Evolutionary conservation across 371 early-diverging fungal genomes (phyloP), one percentile per base, ranked within the genome.

Genomic region (Ecytonucleospora hepatopenaei): DNA sequence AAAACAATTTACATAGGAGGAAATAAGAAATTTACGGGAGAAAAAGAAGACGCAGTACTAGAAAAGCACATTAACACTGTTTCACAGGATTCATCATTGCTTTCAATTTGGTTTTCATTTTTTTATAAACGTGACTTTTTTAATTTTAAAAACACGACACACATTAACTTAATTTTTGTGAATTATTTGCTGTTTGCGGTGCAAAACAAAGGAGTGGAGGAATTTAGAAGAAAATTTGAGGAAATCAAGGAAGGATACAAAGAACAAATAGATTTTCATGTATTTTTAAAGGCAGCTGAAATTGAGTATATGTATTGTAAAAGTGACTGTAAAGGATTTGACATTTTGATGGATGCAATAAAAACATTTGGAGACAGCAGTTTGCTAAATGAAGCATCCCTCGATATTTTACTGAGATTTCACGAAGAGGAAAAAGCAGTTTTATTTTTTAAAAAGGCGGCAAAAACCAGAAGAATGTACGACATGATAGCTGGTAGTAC

Each of bases 391-490:
- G 46, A 72, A 31, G 47, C 56, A 46, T 62, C 64, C 35, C 48
- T 72, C 31, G 21, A 61, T 5, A 48, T 72, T 26, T 49, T 72
- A 3, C 26, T 72, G 28, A 54, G 26, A 32, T 53, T 55, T 32
- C 35, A 31, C 1, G 67, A 67, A 32, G 64, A 53, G 47, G 49
- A 68, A 19, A 62, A 68, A 47, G 46, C 33, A 21, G 34, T 27
- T 19, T 24, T 54, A 16, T 55, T 62, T 21, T 55, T 58, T 21
- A 68, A 64, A 40, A 67, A 64, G 26, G 33, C 60, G 12, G 51
- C 35, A 24, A 71, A 66, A 47, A 60, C 67, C 19, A n/a, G 24
- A 19, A 53, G 40, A 23, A 71, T 71, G 67, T 67, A 58, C 57
- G 56, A 61, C 23, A 21, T 51, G 48, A 71, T 71, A 67, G 51